Conservation (phyloP, 2,329 filamentous ascomycete genomes). For the Mariannaea elegans region DNA sequence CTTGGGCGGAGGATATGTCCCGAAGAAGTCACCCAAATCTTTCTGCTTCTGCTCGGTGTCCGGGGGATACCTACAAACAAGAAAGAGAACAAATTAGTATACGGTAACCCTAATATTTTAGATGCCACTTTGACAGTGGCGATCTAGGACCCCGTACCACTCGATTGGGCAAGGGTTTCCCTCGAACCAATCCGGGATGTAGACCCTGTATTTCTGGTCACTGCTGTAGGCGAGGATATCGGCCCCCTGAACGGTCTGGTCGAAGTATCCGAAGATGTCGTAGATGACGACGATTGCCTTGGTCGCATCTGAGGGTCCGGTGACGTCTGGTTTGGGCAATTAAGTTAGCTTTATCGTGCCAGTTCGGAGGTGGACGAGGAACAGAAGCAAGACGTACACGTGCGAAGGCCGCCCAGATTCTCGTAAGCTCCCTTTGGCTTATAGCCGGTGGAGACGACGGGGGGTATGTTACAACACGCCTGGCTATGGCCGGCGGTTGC, state of each 20-base stretch:
- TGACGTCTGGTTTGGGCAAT: constrained; percentile 52
- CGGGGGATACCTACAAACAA: constrained; percentile 63
- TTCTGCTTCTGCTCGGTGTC: constrained; percentile 71
- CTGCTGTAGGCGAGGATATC: constrained; percentile 69
- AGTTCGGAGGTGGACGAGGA: not conserved
- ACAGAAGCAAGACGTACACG: constrained; percentile 49
- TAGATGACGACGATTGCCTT: constrained; percentile 70
- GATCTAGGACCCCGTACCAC: constrained; percentile 47
- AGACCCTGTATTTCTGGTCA: constrained; percentile 78
- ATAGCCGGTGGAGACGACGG: constrained; percentile 65
- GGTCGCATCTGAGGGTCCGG: constrained; percentile 55
- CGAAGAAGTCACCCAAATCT: constrained; percentile 66
- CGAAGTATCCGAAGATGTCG: constrained; percentile 77
- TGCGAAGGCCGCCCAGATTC: constrained; percentile 64
- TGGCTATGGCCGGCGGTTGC: constrained; percentile 62
- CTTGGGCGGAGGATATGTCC: constrained; percentile 57
- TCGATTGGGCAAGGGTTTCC: constrained; percentile 70
- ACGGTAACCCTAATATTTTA: too few species aligned
- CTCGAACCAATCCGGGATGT: constrained; percentile 92
- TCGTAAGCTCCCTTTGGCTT: constrained; percentile 64
- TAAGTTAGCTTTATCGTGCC: constrained; percentile 10
- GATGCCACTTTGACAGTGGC: too few species aligned
- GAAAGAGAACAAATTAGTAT: not conserved
- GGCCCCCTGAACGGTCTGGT: constrained; percentile 75
- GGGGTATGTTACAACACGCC: constrained; percentile 67